Percentiles rank a stretch among this genome's conserved stretches.
Evolutionary conservation across 495 filamentous ascomycete species (phyloP).

Genomic region (Podospora anserina): DNA sequence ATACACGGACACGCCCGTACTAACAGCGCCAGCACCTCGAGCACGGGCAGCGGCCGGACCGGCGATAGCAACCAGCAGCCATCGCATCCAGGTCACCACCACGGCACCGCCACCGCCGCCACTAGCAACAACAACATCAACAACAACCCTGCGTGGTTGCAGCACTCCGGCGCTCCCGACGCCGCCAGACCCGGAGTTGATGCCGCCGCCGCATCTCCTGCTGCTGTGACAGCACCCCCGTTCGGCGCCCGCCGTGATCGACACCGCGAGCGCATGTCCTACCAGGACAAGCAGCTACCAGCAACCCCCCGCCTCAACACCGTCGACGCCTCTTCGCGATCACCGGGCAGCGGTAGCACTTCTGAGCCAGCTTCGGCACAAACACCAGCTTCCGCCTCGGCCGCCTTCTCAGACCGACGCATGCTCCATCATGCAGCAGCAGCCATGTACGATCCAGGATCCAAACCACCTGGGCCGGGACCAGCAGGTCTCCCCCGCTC

Average conservation of each 20-base stretch:
- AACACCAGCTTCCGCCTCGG: conserved; percentile 25
- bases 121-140: conserved; percentile 8
- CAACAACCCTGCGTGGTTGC: conserved; percentile 16
- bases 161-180: conserved; percentile 18
- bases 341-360: conserved; percentile 28
- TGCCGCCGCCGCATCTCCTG: conserved; percentile 12
- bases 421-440: conserved; percentile 32
- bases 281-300: conserved; percentile 39
- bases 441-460: conserved; percentile 36
- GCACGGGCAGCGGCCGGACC: conserved; percentile 32
- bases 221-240: conserved; percentile 12
- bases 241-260: conserved; percentile 19
- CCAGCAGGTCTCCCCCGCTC: conserved; percentile 29
- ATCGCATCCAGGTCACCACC: background rate
- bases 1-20: conserved; percentile 29
- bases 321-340: conserved; percentile 28
- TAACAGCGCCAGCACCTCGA: conserved; percentile 35
- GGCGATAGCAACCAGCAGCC: conserved; percentile 15
- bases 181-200: conserved; percentile 13
- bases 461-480: conserved; percentile 22
- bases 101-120: conserved; percentile 11
- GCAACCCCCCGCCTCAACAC: conserved; percentile 37
- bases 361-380: conserved; percentile 32
- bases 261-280: conserved; percentile 31
- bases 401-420: conserved; percentile 28